Conservation (phyloP, 1,284 basidiomycete genomes). For the Chondrostereum purpureum region DNA sequence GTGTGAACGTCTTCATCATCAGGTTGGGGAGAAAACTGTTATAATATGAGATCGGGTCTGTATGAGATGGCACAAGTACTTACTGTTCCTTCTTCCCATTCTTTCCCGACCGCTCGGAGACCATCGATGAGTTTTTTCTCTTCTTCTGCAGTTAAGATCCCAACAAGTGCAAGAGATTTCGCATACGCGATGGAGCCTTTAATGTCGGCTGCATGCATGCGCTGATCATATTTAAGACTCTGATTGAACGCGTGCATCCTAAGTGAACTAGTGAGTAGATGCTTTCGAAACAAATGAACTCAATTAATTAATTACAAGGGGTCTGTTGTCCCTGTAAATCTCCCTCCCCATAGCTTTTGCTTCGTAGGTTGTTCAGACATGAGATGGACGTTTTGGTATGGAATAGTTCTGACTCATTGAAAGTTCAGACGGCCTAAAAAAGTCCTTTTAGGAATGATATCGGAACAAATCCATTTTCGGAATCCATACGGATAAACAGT, state of each 20-base stretch:
- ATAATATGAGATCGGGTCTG: slow-evolving; percentile 1
- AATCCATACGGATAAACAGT: too few species aligned
- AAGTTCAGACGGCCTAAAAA: not conserved
- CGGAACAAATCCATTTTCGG: too few species aligned
- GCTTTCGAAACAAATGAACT: not conserved
- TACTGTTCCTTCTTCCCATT: slow-evolving; percentile 78
- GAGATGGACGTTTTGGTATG: slow-evolving; percentile 6
- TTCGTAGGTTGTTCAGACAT: slow-evolving; percentile 63
- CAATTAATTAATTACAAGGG: slow-evolving; percentile 73
- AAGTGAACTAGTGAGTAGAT: slow-evolving; percentile 9
- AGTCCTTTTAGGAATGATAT: too few species aligned
- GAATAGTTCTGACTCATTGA: slow-evolving; percentile 11
- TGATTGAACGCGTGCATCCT: slow-evolving; percentile 97
- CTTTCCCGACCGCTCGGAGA: slow-evolving; percentile 71
- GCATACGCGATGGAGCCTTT: slow-evolving; percentile 94
- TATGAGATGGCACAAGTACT: slow-evolving; percentile 17
- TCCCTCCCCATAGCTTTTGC: slow-evolving; percentile 84
- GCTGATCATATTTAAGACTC: slow-evolving; percentile 89
- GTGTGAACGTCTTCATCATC: slow-evolving; percentile 99
- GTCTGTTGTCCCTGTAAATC: slow-evolving; percentile 85
- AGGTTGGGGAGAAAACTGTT: slow-evolving; percentile 62
- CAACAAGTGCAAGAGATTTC: slow-evolving; percentile 74
- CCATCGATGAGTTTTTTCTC: slow-evolving; percentile 71
- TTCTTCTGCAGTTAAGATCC: slow-evolving; percentile 77
- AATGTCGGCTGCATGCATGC: slow-evolving; percentile 92